phyloP scores from a whole-genome alignment of 306 rosid genomes.

The Astragalus glycyphyllos region DNA sequence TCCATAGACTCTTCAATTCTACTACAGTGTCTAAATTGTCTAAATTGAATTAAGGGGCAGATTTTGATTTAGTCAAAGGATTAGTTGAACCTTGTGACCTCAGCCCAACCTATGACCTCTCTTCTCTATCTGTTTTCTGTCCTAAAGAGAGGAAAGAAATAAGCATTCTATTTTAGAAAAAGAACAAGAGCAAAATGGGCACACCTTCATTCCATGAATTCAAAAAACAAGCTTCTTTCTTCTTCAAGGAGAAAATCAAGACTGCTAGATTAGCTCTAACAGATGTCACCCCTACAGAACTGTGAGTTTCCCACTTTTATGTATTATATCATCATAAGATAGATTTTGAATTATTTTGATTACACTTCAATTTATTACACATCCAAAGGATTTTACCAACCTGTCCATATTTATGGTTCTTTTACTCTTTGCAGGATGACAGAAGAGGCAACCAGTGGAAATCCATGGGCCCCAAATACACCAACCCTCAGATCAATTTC shows the following conservation, averaged over 20 bases:
- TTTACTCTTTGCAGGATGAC: constrained; percentile 60
- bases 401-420: neutral
- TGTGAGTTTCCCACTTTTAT: constrained; percentile 52
- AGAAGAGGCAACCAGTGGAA: constrained; percentile 85
- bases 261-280: constrained; percentile 94
- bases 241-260: constrained; percentile 87
- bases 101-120: constrained; percentile 11
- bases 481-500: constrained; percentile 80
- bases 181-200: constrained; percentile 48
- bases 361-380: constrained; percentile 16
- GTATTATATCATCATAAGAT: constrained; percentile 9
- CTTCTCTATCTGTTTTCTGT: neutral
- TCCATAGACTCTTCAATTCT: constrained; percentile 18
- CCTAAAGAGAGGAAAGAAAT: neutral
- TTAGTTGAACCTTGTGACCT: constrained; percentile 46
- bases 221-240: constrained; percentile 94
- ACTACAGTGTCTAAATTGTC: constrained; percentile 4
- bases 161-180: constrained; percentile 46
- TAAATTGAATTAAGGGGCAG: constrained; percentile 27
- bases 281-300: constrained; percentile 86
- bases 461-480: constrained; percentile 72
- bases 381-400: constrained; percentile 24
- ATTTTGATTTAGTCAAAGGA: constrained; percentile 30
- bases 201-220: constrained; percentile 72
- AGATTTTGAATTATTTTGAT: constrained; percentile 23